Evolutionary conservation across 2,329 filamentous ascomycete genomes (phyloP), one percentile per base, ranked within the genome.

Genomic region (Diaporthe amygdali): DNA sequence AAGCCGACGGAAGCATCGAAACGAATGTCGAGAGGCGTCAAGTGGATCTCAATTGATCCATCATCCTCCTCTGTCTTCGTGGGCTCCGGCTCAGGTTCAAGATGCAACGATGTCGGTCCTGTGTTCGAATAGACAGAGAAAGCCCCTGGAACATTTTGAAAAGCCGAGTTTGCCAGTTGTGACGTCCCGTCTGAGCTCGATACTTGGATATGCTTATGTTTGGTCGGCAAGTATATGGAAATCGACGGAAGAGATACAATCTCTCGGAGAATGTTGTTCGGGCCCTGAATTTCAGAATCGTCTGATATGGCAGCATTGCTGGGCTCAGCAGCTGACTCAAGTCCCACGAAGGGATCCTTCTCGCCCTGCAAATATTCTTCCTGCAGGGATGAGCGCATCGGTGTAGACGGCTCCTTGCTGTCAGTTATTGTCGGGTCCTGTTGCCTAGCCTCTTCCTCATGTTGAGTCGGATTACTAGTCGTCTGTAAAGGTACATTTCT

Each of bases 1-100:
- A 89, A 89, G 0, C 86, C 88, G 17, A 89, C 83, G 0, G 89
- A 88, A 6, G 87, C 83, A 75, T 91, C 89, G 55, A 89, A 88
- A n/a, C 83, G 82, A 22, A 90, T 73, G 32, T 83, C 84, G 17
- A 90, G 74, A 0, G 89, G 87, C 2, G 86, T 86, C n/a, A 90
- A 71, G 1, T 82, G 76, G 2, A 90, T 77, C 73, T 91, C 88
- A 1, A 90, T 74, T 8, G 80, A 78, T 27, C 79, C 78, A 66
- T 84, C 81, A 7, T 77, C 72, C 5, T 72, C 39, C 1, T 70
- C 47, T 61, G 73, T 69, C 37, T 75, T 72, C 20, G 52, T 72
- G 73, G 46, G 51, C 39, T 46, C 72, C 51, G 27, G 49, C 25
- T 61, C 41, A 34, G 51, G 15, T 32, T 74, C 71, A 25, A 56